These are phyloP conservation scores for Chaetomium strumarium DNA, from an alignment of 2,329 filamentous ascomycete genomes.

Conservation along the genomic window DNA sequence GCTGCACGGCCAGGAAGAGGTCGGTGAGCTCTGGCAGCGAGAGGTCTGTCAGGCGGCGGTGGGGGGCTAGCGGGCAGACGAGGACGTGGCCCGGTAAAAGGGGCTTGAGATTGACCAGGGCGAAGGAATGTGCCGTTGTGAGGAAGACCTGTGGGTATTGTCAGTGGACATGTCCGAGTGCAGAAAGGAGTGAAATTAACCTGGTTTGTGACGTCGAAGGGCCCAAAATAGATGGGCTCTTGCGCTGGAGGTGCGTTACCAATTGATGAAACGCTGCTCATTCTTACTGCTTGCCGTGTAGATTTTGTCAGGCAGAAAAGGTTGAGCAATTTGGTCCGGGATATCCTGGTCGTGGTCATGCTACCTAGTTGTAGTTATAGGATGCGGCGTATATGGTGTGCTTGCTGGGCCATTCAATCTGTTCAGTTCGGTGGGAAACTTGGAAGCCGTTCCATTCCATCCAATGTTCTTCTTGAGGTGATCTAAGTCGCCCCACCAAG, in stretches of 20 bases:
- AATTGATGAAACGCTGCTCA: constrained; percentile 19
- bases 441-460: neutral
- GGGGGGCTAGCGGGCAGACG: constrained; percentile 66
- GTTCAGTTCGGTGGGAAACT: neutral
- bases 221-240: constrained; percentile 58
- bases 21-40: constrained; percentile 66
- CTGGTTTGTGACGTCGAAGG: constrained; percentile 70
- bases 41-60: constrained; percentile 71
- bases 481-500: no score
- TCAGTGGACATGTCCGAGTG: neutral
- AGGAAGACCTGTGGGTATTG: constrained; percentile 69
- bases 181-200: constrained; percentile 36
- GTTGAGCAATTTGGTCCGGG: neutral
- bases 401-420: no score
- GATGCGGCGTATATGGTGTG: no score
- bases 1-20: constrained; percentile 81
- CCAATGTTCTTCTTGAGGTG: no score
- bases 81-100: constrained; percentile 90
- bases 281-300: constrained; percentile 2
- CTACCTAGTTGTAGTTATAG: neutral
- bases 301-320: neutral
- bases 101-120: constrained; percentile 92
- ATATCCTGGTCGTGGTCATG: constrained; percentile 1
- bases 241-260: neutral
- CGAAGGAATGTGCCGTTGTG: constrained; percentile 71